These are phyloP conservation scores for Talaromyces adpressus DNA, from an alignment of 495 filamentous ascomycete genomes.

Conservation along the genomic window DNA sequence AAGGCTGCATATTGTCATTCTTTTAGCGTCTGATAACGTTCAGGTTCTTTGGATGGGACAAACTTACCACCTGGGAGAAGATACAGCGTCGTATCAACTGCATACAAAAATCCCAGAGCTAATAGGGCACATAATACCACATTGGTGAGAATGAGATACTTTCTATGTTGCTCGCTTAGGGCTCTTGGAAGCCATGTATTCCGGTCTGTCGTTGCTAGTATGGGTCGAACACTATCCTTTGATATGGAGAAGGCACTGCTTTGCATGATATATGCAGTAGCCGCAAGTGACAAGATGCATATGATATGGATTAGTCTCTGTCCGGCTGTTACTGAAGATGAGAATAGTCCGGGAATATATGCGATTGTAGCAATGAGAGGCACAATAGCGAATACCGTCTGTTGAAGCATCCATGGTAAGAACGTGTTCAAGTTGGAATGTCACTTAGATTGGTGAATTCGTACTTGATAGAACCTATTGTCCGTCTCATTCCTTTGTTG, in stretches of 20 bases:
- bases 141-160: slow-evolving; percentile 20
- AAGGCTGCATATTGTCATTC: slow-evolving; percentile 21
- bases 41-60: neutral
- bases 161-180: slow-evolving; percentile 10
- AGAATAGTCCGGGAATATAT: slow-evolving; percentile 46
- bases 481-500: slow-evolving; percentile 46
- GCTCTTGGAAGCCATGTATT: slow-evolving; percentile 5
- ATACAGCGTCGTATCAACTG: slow-evolving; percentile 14
- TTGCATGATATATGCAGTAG: slow-evolving; percentile 48
- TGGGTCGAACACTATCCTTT: slow-evolving; percentile 18
- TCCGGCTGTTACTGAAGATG: slow-evolving; percentile 10
- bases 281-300: slow-evolving; percentile 50
- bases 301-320: neutral
- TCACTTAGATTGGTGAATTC: neutral
- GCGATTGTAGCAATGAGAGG: slow-evolving; percentile 43
- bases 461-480: slow-evolving; percentile 54
- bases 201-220: neutral
- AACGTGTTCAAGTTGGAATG: neutral
- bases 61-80: slow-evolving; percentile 33
- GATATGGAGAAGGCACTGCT: slow-evolving; percentile 19
- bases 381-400: slow-evolving; percentile 51
- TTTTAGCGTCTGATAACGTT: neutral
- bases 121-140: slow-evolving; percentile 20
- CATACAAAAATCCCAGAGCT: slow-evolving; percentile 12
- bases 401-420: slow-evolving; percentile 6